A percentile compares a stretch with the other conserved stretches of the same genome.
Conservation (phyloP, 139 green algal species). For the Edaphochlamys debaryana region DNA sequence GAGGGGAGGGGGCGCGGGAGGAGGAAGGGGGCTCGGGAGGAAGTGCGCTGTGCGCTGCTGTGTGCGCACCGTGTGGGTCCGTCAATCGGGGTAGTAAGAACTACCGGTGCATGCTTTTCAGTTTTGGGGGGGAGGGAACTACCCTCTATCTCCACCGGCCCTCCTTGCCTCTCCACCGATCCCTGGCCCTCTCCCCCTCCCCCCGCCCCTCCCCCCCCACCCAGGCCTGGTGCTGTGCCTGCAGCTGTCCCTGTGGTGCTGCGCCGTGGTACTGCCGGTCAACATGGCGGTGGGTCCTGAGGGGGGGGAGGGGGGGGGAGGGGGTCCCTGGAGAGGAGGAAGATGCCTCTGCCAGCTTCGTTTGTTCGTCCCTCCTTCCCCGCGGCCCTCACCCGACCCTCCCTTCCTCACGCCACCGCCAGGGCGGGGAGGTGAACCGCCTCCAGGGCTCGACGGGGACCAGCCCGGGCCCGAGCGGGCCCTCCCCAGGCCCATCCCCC, state of each 20-base stretch:
- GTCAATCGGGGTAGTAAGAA: too few relatives aligned
- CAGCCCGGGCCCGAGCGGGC: too few relatives aligned
- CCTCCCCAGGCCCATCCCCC: too few relatives aligned
- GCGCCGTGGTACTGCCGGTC: constrained; percentile 60
- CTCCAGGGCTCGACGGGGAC: too few relatives aligned
- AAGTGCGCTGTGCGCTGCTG: neutral
- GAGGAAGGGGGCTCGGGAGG: neutral
- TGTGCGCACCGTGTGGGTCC: too few relatives aligned
- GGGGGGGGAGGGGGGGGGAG: neutral
- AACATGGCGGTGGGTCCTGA: constrained; percentile 51
- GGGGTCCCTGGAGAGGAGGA: too few relatives aligned
- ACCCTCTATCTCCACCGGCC: too few relatives aligned
- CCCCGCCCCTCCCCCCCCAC: neutral
- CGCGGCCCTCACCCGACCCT: neutral
- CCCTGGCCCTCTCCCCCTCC: neutral
- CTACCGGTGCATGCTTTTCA: too few relatives aligned
- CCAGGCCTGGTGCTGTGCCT: constrained; percentile 44
- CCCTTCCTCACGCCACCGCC: too few relatives aligned
- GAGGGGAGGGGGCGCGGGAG: neutral
- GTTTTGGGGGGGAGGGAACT: too few relatives aligned
- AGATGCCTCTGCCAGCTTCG: neutral
- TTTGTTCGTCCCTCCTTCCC: neutral
- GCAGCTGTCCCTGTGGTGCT: constrained; percentile 44
- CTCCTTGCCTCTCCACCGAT: neutral
- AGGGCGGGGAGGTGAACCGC: too few relatives aligned